phyloP scores from a whole-genome alignment of 345 rosid genomes.

The Gossypium australe region DNA sequence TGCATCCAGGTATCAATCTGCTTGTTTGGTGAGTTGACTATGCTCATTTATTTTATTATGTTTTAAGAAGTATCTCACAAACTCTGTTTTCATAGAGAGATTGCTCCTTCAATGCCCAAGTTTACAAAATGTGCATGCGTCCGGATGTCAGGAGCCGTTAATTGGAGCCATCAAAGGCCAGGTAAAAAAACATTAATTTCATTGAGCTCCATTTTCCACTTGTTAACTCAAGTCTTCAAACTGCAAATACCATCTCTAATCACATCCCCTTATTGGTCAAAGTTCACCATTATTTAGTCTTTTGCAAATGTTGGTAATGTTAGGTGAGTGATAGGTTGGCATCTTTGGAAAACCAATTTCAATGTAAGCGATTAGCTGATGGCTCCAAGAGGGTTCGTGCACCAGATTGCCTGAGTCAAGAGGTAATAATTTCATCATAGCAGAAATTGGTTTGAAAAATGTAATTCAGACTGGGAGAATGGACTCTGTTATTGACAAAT shows the following conservation, averaged over 20 bases:
- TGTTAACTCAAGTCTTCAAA: not conserved
- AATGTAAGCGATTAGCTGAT: constrained; percentile 71
- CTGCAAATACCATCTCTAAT: not conserved
- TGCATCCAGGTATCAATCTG: constrained; percentile 57
- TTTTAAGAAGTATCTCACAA: not conserved
- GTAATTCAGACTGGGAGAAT: constrained; percentile 4
- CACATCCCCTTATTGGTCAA: not conserved
- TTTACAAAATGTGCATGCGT: constrained; percentile 72
- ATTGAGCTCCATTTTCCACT: not conserved
- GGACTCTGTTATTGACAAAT: not conserved
- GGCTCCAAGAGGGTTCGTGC: constrained; percentile 82
- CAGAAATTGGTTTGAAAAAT: not conserved
- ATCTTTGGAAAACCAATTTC: constrained; percentile 48
- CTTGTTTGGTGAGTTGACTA: not conserved
- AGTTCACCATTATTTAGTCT: not conserved
- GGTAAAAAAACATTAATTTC: constrained; percentile 39
- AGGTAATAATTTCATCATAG: constrained; percentile 35
- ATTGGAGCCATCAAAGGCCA: constrained; percentile 60
- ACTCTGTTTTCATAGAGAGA: constrained; percentile 38
- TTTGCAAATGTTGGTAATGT: constrained; percentile 10
- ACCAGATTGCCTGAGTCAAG: constrained; percentile 45
- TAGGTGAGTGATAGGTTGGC: constrained; percentile 45
- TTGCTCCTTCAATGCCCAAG: constrained; percentile 81
- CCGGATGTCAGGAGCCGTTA: constrained; percentile 66
- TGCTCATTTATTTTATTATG: not conserved